These are phyloP conservation scores for Holtermannia corniformis DNA, from an alignment of 768 basidiomycete species.

Conservation along the genomic window DNA sequence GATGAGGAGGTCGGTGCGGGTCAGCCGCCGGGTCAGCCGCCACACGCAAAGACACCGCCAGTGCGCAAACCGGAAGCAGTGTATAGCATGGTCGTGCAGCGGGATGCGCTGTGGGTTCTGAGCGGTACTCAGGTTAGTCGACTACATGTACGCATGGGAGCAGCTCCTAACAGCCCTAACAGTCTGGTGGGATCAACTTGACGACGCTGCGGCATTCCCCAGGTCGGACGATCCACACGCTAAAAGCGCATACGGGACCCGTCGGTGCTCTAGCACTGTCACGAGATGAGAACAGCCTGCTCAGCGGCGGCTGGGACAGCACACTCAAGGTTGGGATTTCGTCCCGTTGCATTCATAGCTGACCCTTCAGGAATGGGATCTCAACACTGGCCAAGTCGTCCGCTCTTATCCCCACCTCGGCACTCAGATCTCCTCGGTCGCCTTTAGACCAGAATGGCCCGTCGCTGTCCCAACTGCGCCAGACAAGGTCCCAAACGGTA, in stretches of 20 bases:
- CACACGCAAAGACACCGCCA: neutral
- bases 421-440: constrained; percentile 71
- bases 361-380: constrained; percentile 79
- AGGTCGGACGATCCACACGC: constrained; percentile 61
- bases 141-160: constrained; percentile 7
- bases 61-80: constrained; percentile 49
- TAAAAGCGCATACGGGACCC: constrained; percentile 59
- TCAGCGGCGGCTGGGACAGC: constrained; percentile 93
- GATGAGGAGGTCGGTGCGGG: constrained; percentile 4
- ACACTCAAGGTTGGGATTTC: constrained; percentile 54
- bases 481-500: too few relatives aligned
- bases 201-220: constrained; percentile 89
- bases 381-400: constrained; percentile 74
- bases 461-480: neutral
- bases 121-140: constrained; percentile 72
- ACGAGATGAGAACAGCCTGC: constrained; percentile 71
- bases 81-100: constrained; percentile 82
- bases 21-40: neutral
- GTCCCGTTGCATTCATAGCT: neutral
- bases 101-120: constrained; percentile 85
- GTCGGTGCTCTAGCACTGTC: constrained; percentile 76
- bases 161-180: neutral
- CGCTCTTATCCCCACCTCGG: constrained; percentile 72
- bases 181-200: constrained; percentile 87
- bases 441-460: constrained; percentile 53